Base-by-base conservation (phyloP, 176 grass and related monocot species). In the Lolium rigidum region DNA sequence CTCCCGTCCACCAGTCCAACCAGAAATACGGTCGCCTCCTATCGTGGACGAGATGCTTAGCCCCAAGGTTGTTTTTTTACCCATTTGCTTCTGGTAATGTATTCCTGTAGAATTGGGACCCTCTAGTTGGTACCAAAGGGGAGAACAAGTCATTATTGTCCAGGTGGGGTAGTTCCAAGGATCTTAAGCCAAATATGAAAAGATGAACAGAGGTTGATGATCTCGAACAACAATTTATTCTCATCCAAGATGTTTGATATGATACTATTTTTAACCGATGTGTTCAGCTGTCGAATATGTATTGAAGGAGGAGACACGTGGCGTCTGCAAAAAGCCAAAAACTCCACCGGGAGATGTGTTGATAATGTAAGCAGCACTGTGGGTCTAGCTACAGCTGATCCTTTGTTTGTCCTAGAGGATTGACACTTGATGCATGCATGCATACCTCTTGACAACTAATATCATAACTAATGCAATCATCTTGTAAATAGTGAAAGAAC, bases 321-420 rank as follows among this genome's bases (percentile, higher is more conserved):
- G 35, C 20, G 25, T 76, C 49, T 31, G 74, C 74, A 76, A 76
- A 52, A 76, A 10, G 72, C 72, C 72, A 76, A 76, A 55, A 52
- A 17, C 25, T 76, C 25, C 37, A 76, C 15, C 15, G 11, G n/a
- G n/a, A 76, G 74, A 31, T 20, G 50, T 55, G 26, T 55, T 55
- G 25, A 54, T 76, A 76, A 17, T 25, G n/a, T 66, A 31, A 62
- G 17, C 41, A 77, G 25, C 13, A 65, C 10, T 20, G 44, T 55
- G 81, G 66, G 67, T 31, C 67, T 20, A 51, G 49, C 67, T 47
- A 81, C 46, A 81, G 48, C 37, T 47, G 21, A 74, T 74, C 22
- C 18, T 85, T 82, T 82, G 79, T 82, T 76, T 69, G 71, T 82
- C 60, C 80, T 70, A 69, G 86, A n/a, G n/a, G n/a, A 82, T 88